A percentile compares a stretch with the other conserved stretches of the same genome.
Conservation (phyloP, 1,284 basidiomycete species). For the Sanghuangporus baumii region DNA sequence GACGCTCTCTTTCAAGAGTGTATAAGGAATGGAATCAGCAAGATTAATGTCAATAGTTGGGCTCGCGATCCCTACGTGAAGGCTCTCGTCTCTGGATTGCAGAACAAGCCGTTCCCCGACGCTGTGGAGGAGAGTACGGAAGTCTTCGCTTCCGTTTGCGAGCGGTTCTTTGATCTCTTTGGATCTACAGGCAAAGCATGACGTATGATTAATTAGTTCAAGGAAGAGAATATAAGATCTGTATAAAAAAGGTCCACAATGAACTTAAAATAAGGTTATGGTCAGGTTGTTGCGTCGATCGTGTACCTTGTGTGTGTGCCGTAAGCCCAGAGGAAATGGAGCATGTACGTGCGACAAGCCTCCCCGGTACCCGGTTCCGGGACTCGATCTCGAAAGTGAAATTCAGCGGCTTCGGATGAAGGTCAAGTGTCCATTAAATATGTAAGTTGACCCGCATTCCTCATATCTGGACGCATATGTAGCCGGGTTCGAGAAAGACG, state of each 20-base stretch:
- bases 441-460: too few species aligned
- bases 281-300: not conserved
- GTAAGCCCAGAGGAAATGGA: too few species aligned
- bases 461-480: too few species aligned
- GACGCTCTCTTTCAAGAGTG: constrained; percentile 40
- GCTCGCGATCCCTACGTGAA: constrained; percentile 41
- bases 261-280: too few species aligned
- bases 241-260: not conserved
- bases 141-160: constrained; percentile 36
- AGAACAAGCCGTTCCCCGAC: constrained; percentile 38
- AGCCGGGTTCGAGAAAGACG: too few species aligned
- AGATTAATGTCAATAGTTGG: constrained; percentile 48
- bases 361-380: too few species aligned
- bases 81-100: constrained; percentile 29
- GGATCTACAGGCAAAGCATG: constrained; percentile 37
- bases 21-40: constrained; percentile 41
- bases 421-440: too few species aligned
- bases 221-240: not conserved
- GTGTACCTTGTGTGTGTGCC: too few species aligned
- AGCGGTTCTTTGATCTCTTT: constrained; percentile 38
- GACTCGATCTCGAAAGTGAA: too few species aligned
- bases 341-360: too few species aligned
- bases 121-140: constrained; percentile 42
- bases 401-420: too few species aligned
- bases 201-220: not conserved